These are phyloP conservation scores for Linnemannia schmuckeri DNA, from an alignment of 192 early-diverging fungal genomes.

Conservation along the genomic window DNA sequence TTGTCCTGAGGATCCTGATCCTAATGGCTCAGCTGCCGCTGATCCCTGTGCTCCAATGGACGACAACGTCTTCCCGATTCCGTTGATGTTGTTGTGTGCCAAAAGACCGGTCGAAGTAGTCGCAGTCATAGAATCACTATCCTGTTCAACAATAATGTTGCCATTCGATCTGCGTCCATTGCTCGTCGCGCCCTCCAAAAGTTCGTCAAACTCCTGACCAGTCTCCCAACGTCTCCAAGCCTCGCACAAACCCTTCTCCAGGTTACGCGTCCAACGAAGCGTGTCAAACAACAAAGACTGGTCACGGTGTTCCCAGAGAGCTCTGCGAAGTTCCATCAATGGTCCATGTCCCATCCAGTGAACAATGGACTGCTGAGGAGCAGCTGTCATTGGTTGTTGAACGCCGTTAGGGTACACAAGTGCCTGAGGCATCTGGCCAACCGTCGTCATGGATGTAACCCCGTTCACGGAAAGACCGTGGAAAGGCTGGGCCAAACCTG, in stretches of 20 bases:
- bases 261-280: slow-evolving; percentile 82
- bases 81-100: background rate
- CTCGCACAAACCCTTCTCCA: slow-evolving; percentile 79
- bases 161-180: slow-evolving; percentile 25
- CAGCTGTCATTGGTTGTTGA: slow-evolving; percentile 8
- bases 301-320: slow-evolving; percentile 85
- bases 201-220: slow-evolving; percentile 68
- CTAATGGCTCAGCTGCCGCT: background rate
- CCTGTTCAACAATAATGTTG: slow-evolving; percentile 35
- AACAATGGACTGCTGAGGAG: slow-evolving; percentile 29
- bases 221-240: slow-evolving; percentile 83
- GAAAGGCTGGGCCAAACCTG: background rate
- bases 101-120: background rate
- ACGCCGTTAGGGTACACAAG: background rate
- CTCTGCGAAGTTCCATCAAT: slow-evolving; percentile 73
- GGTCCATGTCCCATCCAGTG: slow-evolving; percentile 62
- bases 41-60: background rate
- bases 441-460: background rate
- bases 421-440: background rate
- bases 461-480: background rate
- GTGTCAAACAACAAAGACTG: slow-evolving; percentile 91
- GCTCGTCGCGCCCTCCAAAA: slow-evolving; percentile 21
- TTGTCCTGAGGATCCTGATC: background rate
- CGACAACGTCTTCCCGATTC: background rate
- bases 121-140: background rate